A percentile compares a stretch with the other conserved stretches of the same genome.
phyloP scores from a whole-genome alignment of 164 flowering plant genomes.

The Kalanchoe fedtschenkoi region DNA sequence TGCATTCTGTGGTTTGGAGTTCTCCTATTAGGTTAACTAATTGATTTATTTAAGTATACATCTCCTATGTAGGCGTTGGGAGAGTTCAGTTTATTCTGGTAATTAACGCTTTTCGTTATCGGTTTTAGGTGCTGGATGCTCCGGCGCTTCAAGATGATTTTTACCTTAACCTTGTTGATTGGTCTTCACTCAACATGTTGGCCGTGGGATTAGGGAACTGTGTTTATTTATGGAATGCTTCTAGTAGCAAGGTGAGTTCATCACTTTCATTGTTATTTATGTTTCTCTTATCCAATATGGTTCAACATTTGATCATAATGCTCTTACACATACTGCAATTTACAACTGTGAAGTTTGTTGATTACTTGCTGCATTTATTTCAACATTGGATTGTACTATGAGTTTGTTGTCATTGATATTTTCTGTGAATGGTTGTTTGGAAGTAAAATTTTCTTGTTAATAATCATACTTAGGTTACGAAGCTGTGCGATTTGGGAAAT shows the following conservation, averaged over 20 bases:
- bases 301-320: not conserved
- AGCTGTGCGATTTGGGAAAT: conserved; percentile 79
- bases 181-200: conserved; percentile 91
- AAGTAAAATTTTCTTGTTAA: not conserved
- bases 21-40: too few relatives aligned
- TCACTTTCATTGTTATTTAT: not conserved
- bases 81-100: too few relatives aligned
- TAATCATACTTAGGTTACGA: conserved; percentile 56
- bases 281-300: too few relatives aligned
- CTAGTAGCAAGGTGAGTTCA: conserved; percentile 76
- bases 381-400: not conserved
- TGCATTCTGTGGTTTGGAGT: too few relatives aligned
- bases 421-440: not conserved
- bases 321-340: not conserved
- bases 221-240: conserved; percentile 96
- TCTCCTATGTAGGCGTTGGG: too few relatives aligned
- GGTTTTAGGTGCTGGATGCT: conserved; percentile 78
- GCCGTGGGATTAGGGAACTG: conserved; percentile 92
- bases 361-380: not conserved
- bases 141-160: conserved; percentile 98
- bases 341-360: not conserved
- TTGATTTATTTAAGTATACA: too few relatives aligned
- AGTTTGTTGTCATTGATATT: not conserved
- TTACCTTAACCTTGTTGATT: conserved; percentile 87
- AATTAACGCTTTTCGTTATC: not conserved